Conservation (phyloP, 257 asterid species). For the Gardenia jasminoides region DNA sequence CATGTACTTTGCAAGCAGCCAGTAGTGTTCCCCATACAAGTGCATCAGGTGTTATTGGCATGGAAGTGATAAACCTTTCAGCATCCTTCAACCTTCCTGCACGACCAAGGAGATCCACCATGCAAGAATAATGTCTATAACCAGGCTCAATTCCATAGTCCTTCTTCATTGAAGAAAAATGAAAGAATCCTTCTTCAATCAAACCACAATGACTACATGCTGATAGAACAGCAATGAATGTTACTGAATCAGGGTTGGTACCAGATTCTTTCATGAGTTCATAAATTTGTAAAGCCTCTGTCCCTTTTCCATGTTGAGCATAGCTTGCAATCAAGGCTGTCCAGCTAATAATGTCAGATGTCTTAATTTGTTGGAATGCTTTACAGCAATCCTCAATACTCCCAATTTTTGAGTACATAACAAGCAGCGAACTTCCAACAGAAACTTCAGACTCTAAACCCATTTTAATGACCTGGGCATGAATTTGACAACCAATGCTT, state of each 20-base stretch:
- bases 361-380: constrained; percentile 44
- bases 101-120: constrained; percentile 84
- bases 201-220: constrained; percentile 83
- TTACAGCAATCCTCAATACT: constrained; percentile 45
- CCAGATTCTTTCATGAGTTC: constrained; percentile 63
- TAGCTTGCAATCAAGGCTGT: constrained; percentile 70
- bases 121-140: constrained; percentile 63
- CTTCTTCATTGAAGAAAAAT: constrained; percentile 59
- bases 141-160: constrained; percentile 65
- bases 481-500: constrained; percentile 48
- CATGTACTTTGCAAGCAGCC: constrained; percentile 68
- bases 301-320: constrained; percentile 69
- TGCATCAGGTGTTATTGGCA: constrained; percentile 56
- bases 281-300: constrained; percentile 54
- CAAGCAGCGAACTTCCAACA: constrained; percentile 63
- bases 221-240: constrained; percentile 59
- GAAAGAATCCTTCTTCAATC: constrained; percentile 67
- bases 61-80: constrained; percentile 46
- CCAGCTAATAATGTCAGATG: constrained; percentile 61
- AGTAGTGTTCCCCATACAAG: constrained; percentile 75
- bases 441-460: constrained; percentile 58
- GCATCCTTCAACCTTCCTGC: constrained; percentile 79
- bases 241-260: constrained; percentile 54
- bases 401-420: constrained; percentile 73
- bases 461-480: constrained; percentile 44